Conservation (phyloP, 2,329 filamentous ascomycete species). For the Neofusicoccum ribis region DNA sequence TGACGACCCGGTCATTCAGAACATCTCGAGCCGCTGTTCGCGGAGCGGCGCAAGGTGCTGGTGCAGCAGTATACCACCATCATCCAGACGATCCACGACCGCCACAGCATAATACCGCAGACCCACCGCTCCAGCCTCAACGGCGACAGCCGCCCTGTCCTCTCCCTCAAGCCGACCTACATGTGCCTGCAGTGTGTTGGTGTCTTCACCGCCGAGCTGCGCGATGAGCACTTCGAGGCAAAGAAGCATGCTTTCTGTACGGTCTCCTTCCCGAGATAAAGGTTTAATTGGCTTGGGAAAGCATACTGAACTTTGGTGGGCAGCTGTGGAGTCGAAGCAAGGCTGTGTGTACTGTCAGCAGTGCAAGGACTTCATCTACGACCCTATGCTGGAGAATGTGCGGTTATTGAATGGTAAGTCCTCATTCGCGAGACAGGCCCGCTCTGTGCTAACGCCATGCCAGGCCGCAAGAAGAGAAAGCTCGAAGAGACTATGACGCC, state of each 20-base stretch:
- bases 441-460: neutral
- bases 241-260: constrained; percentile 75
- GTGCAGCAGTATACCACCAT: constrained; percentile 72
- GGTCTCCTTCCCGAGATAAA: constrained; percentile 23
- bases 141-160: constrained; percentile 57
- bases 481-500: constrained; percentile 63
- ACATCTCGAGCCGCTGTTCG: constrained; percentile 69
- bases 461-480: constrained; percentile 66
- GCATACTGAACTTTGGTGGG: constrained; percentile 24
- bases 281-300: neutral
- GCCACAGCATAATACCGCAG: constrained; percentile 63
- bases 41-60: constrained; percentile 66
- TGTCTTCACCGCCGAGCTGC: constrained; percentile 66
- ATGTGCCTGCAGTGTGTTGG: constrained; percentile 72
- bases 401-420: constrained; percentile 66
- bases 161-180: constrained; percentile 56
- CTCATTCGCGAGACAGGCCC: neutral
- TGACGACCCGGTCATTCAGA: constrained; percentile 49
- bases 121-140: constrained; percentile 55
- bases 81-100: constrained; percentile 69
- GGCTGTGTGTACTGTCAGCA: constrained; percentile 78
- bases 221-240: constrained; percentile 65
- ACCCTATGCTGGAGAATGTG: constrained; percentile 75
- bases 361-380: constrained; percentile 81
- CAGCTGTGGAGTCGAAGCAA: constrained; percentile 75